Base-by-base conservation (phyloP, 768 basidiomycete genomes). In the Gymnopilus junonius region DNA sequence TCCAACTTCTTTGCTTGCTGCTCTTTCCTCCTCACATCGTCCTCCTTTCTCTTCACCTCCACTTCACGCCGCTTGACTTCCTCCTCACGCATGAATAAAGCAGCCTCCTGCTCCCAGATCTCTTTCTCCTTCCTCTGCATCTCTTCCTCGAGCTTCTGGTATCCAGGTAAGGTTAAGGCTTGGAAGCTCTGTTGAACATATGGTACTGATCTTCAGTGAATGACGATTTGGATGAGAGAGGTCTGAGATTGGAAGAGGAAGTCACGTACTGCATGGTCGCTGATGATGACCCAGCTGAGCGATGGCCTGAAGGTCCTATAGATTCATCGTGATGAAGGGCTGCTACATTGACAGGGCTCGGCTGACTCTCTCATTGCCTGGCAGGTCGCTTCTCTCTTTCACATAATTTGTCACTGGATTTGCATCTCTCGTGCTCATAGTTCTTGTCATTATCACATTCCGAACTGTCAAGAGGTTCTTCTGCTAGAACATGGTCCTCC, bases 11-110 rank as follows among this genome's bases (percentile, higher is more conserved):
- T 70, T 39, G 61, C 59, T 25, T 60, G n/a, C 63, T 65, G 63
- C 34, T 71, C 65, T 45, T 64, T 66, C 35, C 31, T 57, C 48
- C 21, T 55, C 8, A 34, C 34, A 42, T 67, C 65, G 23, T 55
- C 56, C 37, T 67, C 68, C 51, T 65, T 60, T 29, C 63, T 76
- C 65, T 64, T 69, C 67, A 51, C 58, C 25, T 65, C 71, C 58
- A 66, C 74, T 17, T 68, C 72, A 31, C 70, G 70, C 64, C 67
- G 68, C 40, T 71, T 75, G 20, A 76, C 65, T 62, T 80, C 79
- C 42, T 79, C 77, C 59, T 81, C 79, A 2, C 75, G 71, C 14
- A 66, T 64, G 11, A 65, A 64, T 17, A 78, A 66, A 55, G 69
- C 62, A 65, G 69, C 35, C 70, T 72, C 64, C 70, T 74, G 54